phyloP scores from a whole-genome alignment of 208 protist species.

The Willaertia magna region DNA sequence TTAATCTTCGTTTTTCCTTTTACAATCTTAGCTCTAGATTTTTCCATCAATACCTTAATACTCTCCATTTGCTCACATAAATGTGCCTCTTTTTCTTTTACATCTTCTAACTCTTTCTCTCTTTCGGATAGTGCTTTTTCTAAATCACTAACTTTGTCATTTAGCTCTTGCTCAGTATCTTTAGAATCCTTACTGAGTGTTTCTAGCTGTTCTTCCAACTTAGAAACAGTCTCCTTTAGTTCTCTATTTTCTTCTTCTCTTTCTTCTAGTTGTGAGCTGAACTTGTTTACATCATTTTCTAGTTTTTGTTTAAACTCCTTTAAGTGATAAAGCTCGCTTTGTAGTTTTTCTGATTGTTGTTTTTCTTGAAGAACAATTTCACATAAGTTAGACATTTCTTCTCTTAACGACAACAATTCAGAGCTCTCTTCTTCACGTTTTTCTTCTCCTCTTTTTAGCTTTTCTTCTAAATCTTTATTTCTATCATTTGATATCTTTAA shows the following conservation, averaged over 20 bases:
- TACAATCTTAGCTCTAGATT: constrained; percentile 11
- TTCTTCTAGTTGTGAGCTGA: neutral
- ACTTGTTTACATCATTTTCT: neutral
- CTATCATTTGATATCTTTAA: neutral
- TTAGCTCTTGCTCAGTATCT: neutral
- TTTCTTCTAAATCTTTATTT: neutral
- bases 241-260: neutral
- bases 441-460: neutral
- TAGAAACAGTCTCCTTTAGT: neutral
- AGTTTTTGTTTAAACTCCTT: neutral
- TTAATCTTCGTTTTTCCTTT: neutral
- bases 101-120: neutral
- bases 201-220: neutral
- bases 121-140: neutral
- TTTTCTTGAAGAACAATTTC: neutral
- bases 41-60: constrained; percentile 2
- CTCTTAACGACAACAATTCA: neutral
- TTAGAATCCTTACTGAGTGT: neutral
- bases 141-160: neutral
- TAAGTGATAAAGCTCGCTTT: neutral
- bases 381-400: neutral
- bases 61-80: neutral
- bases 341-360: neutral
- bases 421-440: neutral
- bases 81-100: neutral